These are phyloP conservation scores for Colletotrichum siamense DNA, from an alignment of 2,329 filamentous ascomycete species.

Conservation along the genomic window DNA sequence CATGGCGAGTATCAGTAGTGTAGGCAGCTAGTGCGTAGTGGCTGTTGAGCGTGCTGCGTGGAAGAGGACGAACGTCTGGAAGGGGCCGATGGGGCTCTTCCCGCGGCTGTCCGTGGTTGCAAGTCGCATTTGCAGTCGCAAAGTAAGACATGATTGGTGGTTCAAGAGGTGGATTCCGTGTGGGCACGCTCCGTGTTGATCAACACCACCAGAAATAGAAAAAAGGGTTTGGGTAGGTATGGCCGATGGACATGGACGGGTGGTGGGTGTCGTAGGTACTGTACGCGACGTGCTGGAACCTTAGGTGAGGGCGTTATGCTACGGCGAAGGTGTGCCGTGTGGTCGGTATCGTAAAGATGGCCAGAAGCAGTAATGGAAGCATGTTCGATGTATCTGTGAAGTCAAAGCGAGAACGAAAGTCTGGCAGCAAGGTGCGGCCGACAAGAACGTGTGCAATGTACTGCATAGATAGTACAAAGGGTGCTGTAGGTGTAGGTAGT, in stretches of 20 bases:
- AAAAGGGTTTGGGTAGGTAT: neutral
- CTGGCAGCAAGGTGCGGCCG: neutral
- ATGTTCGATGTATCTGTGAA: constrained; percentile 1
- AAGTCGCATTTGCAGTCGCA: neutral
- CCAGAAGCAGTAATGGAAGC: constrained; percentile 11
- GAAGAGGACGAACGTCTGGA: neutral
- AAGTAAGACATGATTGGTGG: neutral
- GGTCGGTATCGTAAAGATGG: constrained; percentile 6
- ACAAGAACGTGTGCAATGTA: neutral
- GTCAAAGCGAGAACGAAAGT: constrained; percentile 14
- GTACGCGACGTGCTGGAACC: neutral
- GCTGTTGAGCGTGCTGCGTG: neutral
- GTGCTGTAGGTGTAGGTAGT: neutral
- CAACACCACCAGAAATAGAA: neutral
- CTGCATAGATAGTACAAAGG: neutral
- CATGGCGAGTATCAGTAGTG: neutral
- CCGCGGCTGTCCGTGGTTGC: neutral
- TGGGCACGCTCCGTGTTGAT: neutral
- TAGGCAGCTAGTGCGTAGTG: neutral
- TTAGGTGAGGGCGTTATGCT: neutral
- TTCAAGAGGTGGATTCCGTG: neutral
- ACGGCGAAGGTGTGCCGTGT: constrained; percentile 2
- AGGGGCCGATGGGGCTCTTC: neutral
- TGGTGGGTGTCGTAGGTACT: neutral
- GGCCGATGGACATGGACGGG: neutral